A percentile compares a stretch with the other conserved stretches of the same genome.
Conservation (phyloP, 495 filamentous ascomycete species). For the Penicillium turbatum region DNA sequence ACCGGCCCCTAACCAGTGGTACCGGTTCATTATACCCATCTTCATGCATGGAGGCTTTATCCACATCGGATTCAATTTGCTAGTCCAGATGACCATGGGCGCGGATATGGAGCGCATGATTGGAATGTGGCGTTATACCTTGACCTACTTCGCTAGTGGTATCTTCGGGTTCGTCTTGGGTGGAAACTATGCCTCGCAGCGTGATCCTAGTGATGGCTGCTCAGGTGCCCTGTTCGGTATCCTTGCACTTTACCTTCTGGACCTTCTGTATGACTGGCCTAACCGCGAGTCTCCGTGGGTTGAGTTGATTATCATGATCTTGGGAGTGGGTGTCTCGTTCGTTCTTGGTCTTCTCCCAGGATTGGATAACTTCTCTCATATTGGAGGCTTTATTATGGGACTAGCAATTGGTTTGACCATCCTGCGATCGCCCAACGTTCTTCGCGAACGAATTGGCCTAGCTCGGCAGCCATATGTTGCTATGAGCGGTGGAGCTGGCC, state of each 20-base stretch:
- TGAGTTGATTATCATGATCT: constrained; percentile 76
- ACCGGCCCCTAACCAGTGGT: constrained; percentile 84
- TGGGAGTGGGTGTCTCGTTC: constrained; percentile 85
- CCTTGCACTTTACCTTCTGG: constrained; percentile 79
- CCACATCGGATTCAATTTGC: constrained; percentile 92
- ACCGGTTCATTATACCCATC: constrained; percentile 89
- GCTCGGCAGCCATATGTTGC: constrained; percentile 63
- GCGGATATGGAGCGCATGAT: constrained; percentile 87
- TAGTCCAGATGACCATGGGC: constrained; percentile 82
- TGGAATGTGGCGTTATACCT: constrained; percentile 74
- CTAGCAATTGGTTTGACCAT: constrained; percentile 80
- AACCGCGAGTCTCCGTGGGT: constrained; percentile 68
- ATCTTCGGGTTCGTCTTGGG: constrained; percentile 97
- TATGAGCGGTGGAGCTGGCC: constrained; percentile 44
- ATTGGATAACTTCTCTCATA: constrained; percentile 95
- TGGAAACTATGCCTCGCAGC: constrained; percentile 81
- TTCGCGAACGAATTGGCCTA: constrained; percentile 69
- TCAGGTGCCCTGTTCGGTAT: constrained; percentile 90
- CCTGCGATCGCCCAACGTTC: constrained; percentile 76
- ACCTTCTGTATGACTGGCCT: constrained; percentile 87
- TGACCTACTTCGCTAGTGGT: constrained; percentile 85
- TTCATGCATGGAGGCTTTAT: constrained; percentile 91
- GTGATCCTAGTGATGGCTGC: constrained; percentile 77
- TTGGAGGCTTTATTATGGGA: constrained; percentile 93
- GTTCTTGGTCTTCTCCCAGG: constrained; percentile 89